phyloP scores from a whole-genome alignment of 2,329 filamentous ascomycete species.

The Penicillium sp. region DNA sequence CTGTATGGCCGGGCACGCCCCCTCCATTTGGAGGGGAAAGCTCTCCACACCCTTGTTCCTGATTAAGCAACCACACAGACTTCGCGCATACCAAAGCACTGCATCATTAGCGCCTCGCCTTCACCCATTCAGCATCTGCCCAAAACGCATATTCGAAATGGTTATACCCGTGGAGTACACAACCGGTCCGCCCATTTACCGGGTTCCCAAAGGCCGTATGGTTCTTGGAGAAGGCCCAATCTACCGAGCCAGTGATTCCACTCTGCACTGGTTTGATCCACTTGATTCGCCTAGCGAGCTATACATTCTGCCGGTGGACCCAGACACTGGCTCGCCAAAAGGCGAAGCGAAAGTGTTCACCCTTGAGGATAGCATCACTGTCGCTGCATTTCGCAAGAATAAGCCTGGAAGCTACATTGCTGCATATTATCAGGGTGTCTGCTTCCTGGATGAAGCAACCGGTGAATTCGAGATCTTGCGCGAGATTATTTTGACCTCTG shows the following conservation, averaged over 20 bases:
- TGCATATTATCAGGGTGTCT: conserved; percentile 39
- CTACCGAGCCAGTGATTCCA: conserved; percentile 30
- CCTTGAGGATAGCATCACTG: conserved; percentile 37
- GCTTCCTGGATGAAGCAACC: conserved; percentile 37
- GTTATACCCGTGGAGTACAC: neutral
- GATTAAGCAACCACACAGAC: neutral
- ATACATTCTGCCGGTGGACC: conserved; percentile 34
- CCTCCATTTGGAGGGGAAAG: neutral
- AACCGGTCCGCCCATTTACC: conserved; percentile 9
- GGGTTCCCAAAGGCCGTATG: conserved; percentile 21
- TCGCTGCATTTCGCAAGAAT: conserved; percentile 32
- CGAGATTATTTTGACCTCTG: conserved; percentile 33
- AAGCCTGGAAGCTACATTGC: conserved; percentile 34
- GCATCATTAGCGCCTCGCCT: neutral
- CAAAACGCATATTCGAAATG: neutral
- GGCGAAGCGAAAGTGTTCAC: conserved; percentile 26
- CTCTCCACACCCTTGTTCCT: neutral
- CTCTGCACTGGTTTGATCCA: conserved; percentile 32
- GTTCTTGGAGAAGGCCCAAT: conserved; percentile 31
- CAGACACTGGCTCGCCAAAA: conserved; percentile 25
- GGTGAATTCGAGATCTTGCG: conserved; percentile 32
- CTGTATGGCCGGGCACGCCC: neutral
- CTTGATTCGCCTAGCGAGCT: conserved; percentile 30
- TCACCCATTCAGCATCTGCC: neutral
- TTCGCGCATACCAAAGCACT: neutral